Percentiles rank a stretch among this genome's conserved stretches.
Conservation (phyloP, 257 asterid species). For the Plantago ovata region DNA sequence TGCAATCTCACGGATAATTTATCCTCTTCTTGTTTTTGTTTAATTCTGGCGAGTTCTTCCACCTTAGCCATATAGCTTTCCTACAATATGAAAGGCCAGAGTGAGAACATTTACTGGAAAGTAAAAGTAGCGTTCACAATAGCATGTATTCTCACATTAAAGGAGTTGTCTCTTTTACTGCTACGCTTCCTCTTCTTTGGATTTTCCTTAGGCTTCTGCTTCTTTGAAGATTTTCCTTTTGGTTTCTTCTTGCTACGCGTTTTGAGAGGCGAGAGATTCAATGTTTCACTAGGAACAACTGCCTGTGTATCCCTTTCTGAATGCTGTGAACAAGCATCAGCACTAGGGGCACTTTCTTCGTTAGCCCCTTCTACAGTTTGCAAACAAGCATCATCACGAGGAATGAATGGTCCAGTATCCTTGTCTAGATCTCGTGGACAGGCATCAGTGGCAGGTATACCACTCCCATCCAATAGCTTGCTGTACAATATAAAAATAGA, state of each 20-base stretch:
- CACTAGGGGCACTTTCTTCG: conserved; percentile 24
- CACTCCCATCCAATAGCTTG: no score
- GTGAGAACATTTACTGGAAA: conserved; percentile 6
- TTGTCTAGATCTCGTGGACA: no score
- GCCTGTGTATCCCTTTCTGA: conserved; percentile 30
- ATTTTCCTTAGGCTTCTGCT: conserved; percentile 16
- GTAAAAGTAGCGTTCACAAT: conserved; percentile 7
- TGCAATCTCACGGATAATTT: conserved; percentile 64
- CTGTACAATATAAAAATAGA: no score
- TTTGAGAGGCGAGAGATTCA: conserved; percentile 21
- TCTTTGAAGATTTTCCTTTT: conserved; percentile 21
- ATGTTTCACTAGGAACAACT: conserved; percentile 30
- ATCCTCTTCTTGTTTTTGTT: conserved; percentile 77
- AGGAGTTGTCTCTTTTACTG: conserved; percentile 24
- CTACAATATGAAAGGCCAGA: conserved; percentile 33
- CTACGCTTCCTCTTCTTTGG: conserved; percentile 28
- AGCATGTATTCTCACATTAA: conserved; percentile 45
- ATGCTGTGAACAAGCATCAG: conserved; percentile 28
- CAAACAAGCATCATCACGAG: not conserved
- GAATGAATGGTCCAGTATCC: no score
- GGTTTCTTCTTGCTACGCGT: conserved; percentile 20
- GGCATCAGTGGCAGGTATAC: no score
- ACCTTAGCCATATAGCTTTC: conserved; percentile 71
- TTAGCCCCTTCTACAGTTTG: conserved; percentile 21
- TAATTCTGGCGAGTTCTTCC: conserved; percentile 73